Evolutionary conservation across 768 basidiomycete genomes (phyloP).

Genomic region (Tulasnella sp.): DNA sequence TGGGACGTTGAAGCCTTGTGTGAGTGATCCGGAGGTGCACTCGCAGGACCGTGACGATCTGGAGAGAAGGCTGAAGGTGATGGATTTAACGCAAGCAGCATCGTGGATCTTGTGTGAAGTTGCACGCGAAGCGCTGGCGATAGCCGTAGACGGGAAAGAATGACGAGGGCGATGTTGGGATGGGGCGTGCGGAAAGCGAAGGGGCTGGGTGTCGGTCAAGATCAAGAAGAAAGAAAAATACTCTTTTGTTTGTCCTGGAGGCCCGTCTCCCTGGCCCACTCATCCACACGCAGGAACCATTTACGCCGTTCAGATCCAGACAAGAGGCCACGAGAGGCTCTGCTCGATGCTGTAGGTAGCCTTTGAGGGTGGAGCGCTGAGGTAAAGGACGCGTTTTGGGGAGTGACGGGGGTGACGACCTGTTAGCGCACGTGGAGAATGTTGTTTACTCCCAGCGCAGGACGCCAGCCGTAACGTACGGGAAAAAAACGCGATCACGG

Average conservation of each 20-base stretch:
- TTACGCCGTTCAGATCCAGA: background rate
- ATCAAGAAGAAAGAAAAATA: conserved; percentile 2
- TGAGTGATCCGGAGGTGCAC: background rate
- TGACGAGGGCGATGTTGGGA: conserved; percentile 14
- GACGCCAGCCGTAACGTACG: background rate
- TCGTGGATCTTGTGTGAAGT: conserved; percentile 1
- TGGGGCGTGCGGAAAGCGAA: conserved; percentile 13
- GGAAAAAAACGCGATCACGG: background rate
- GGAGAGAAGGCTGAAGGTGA: conserved; percentile 15
- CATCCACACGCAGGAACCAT: background rate
- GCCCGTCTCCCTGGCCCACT: background rate
- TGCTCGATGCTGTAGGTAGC: background rate
- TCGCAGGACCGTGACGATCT: conserved; percentile 9
- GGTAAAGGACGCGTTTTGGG: background rate
- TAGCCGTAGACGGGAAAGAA: conserved; percentile 11
- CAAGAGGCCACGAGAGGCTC: background rate
- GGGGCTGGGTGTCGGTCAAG: conserved; percentile 8
- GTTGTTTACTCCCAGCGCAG: background rate
- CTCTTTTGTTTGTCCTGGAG: background rate
- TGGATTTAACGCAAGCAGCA: conserved; percentile 7
- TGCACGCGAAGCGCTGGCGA: background rate
- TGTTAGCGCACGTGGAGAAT: background rate
- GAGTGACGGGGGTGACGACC: background rate
- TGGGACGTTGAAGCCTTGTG: background rate
- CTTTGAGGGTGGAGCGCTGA: background rate